Evolutionary conservation across 768 basidiomycete species (phyloP).

Genomic region (Cantharellus cinnabarinus): DNA sequence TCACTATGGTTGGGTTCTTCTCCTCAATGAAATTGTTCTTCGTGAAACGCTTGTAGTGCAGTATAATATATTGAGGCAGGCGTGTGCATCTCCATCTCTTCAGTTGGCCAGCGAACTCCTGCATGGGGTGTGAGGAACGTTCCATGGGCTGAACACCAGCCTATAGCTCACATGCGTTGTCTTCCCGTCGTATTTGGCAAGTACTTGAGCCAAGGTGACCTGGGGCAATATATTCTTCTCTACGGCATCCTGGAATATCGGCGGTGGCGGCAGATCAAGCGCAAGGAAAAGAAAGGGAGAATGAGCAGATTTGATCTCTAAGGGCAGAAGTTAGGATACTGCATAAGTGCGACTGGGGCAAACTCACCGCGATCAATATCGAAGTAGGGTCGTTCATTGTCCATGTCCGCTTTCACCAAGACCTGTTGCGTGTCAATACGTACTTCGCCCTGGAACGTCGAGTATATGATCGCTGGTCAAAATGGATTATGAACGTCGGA

Average conservation of each 20-base stretch:
- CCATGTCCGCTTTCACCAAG: constrained; percentile 55
- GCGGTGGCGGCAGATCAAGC: constrained; percentile 91
- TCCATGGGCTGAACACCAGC: constrained; percentile 7
- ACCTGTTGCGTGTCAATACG: constrained; percentile 88
- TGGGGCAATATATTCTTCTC: constrained; percentile 99
- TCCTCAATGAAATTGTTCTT: constrained; percentile 95
- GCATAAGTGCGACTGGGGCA: constrained; percentile 6
- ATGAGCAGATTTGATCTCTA: constrained; percentile 58
- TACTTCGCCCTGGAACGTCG: constrained; percentile 85
- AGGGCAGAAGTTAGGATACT: background rate
- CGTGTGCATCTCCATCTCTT: constrained; percentile 78
- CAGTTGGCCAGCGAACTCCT: constrained; percentile 74
- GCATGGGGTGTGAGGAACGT: background rate
- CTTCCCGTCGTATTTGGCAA: constrained; percentile 84
- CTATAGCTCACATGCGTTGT: constrained; percentile 52
- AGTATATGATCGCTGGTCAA: constrained; percentile 63
- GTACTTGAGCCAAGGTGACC: constrained; percentile 72
- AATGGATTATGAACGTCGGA: constrained; percentile 10
- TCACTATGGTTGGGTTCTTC: constrained; percentile 97
- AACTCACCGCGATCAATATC: constrained; percentile 78
- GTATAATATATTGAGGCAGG: constrained; percentile 79
- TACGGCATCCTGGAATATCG: constrained; percentile 84
- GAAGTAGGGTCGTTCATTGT: constrained; percentile 69
- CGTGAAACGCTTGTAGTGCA: constrained; percentile 92
- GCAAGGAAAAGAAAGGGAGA: constrained; percentile 94